A percentile compares a stretch with the other conserved stretches of the same genome.
Evolutionary conservation across 176 grass and related monocot species (phyloP).

Genomic region (Olyra latifolia): DNA sequence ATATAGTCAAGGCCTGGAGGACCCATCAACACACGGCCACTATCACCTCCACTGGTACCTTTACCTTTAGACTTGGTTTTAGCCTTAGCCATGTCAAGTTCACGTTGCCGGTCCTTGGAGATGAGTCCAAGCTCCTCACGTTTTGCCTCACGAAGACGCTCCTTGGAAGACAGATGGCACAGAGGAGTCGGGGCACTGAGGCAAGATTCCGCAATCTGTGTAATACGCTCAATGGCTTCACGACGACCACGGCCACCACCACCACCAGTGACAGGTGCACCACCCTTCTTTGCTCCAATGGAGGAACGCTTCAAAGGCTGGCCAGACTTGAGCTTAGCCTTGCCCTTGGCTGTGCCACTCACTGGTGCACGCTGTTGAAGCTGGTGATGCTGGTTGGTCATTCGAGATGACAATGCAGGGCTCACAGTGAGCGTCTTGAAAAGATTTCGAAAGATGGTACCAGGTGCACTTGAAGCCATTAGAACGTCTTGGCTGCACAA

Average conservation of each 20-base stretch:
- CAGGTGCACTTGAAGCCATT: conserved; percentile 33
- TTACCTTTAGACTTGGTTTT: conserved; percentile 47
- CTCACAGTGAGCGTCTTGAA: conserved; percentile 31
- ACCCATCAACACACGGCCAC: conserved; percentile 57
- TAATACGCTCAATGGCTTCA: conserved; percentile 60
- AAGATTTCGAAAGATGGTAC: conserved; percentile 20
- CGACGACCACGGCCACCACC: conserved; percentile 35
- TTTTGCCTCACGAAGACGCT: conserved; percentile 65
- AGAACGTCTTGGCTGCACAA: background rate
- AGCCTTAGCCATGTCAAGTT: conserved; percentile 73
- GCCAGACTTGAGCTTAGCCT: conserved; percentile 61
- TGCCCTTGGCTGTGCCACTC: conserved; percentile 82
- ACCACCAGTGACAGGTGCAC: conserved; percentile 24
- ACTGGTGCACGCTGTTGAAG: conserved; percentile 48
- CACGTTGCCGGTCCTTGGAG: conserved; percentile 74
- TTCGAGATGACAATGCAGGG: conserved; percentile 5
- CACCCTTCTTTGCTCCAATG: conserved; percentile 50
- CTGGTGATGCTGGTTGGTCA: conserved; percentile 28
- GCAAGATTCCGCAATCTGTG: conserved; percentile 64
- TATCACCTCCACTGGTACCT: conserved; percentile 32
- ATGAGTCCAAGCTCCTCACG: conserved; percentile 85
- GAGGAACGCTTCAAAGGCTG: conserved; percentile 54
- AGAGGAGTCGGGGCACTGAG: conserved; percentile 63
- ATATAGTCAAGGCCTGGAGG: conserved; percentile 73
- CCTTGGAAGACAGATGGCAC: conserved; percentile 54